phyloP scores from a whole-genome alignment of 352 stramenopile genomes.

The Globisporangium cederbergense region DNA sequence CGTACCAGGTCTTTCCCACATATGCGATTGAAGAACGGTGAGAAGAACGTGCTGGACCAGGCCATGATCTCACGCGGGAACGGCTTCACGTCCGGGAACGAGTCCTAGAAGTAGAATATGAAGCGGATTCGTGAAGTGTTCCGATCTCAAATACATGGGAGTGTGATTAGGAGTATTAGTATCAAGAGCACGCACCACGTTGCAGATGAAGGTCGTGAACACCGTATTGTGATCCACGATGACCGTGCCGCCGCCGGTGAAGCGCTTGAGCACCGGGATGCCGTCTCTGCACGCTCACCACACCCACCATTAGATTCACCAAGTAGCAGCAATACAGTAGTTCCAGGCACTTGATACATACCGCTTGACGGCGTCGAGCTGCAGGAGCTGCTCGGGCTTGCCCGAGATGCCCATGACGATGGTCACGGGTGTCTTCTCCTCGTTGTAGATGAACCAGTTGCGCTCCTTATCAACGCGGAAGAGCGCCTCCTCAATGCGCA shows the following conservation, averaged over 20 bases:
- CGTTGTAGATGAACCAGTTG: constrained; percentile 85
- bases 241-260: constrained; percentile 96
- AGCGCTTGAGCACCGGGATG: constrained; percentile 91
- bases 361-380: constrained; percentile 79
- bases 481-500: constrained; percentile 92
- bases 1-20: constrained; percentile 26
- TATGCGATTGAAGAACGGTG: constrained; percentile 69
- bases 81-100: constrained; percentile 69
- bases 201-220: constrained; percentile 92
- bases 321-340: background rate
- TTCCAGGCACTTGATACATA: constrained; percentile 15
- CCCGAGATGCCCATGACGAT: constrained; percentile 96
- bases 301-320: too few relatives aligned
- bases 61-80: constrained; percentile 93
- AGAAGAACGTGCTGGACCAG: constrained; percentile 84
- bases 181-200: constrained; percentile 32
- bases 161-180: background rate
- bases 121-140: background rate
- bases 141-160: too few relatives aligned
- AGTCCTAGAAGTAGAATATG: constrained; percentile 29
- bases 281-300: constrained; percentile 36
- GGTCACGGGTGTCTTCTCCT: constrained; percentile 57
- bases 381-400: constrained; percentile 89
- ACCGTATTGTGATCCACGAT: constrained; percentile 94
- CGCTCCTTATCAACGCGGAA: constrained; percentile 84